A percentile compares a stretch with the other conserved stretches of the same genome.
Evolutionary conservation across 2,329 filamentous ascomycete species (phyloP).

Genomic region (Chrysoporthe puriensis): DNA sequence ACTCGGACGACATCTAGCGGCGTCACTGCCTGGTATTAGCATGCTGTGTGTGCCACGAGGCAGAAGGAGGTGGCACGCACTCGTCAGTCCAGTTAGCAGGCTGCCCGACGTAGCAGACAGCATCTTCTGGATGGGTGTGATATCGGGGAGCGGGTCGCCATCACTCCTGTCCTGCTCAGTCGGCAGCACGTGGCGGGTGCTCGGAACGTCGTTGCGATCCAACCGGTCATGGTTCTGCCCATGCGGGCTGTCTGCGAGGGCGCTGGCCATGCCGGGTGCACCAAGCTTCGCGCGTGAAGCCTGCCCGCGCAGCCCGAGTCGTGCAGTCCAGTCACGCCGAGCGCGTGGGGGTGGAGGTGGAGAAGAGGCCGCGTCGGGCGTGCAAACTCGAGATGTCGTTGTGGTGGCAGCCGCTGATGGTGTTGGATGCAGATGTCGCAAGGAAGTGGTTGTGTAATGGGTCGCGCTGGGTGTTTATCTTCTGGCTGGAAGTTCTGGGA

Average conservation of each 20-base stretch:
- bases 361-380: not conserved
- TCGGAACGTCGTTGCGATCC: conserved; percentile 39
- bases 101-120: conserved; percentile 89
- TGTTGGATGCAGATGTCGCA: not conserved
- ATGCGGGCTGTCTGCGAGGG: conserved; percentile 29
- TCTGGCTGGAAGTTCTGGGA: not conserved
- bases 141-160: conserved; percentile 50
- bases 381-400: not conserved
- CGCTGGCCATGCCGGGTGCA: conserved; percentile 24
- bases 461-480: not conserved
- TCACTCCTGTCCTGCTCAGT: conserved; percentile 39
- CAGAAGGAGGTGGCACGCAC: conserved; percentile 53
- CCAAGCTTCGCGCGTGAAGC: conserved; percentile 10
- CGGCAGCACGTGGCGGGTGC: conserved; percentile 39
- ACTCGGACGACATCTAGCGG: conserved; percentile 96
- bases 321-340: conserved; percentile 25
- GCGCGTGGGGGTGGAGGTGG: conserved; percentile 25
- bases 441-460: conserved; percentile 10
- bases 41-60: not conserved
- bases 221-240: conserved; percentile 46
- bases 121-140: conserved; percentile 90
- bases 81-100: conserved; percentile 83
- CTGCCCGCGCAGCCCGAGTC: conserved; percentile 11
- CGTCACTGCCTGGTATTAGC: conserved; percentile 64
- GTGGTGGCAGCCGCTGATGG: not conserved